Evolutionary conservation across 2,329 filamentous ascomycete species (phyloP).

Genomic region (Calonectria henricotiae): DNA sequence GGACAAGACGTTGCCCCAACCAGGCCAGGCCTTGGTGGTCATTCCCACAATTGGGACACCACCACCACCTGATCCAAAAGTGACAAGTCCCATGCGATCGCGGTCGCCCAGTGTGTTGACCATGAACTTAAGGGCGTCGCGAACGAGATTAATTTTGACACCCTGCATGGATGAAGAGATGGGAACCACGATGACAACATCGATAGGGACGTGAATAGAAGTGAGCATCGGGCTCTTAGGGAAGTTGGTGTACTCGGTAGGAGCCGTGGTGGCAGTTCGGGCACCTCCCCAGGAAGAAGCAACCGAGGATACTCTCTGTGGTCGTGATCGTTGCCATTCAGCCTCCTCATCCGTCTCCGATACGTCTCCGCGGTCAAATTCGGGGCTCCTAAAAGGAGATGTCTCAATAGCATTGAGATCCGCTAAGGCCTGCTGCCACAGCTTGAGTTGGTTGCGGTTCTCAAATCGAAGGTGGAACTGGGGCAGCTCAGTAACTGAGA

Average conservation of each 20-base stretch:
- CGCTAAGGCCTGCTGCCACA: slow-evolving; percentile 90
- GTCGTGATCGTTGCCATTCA: slow-evolving; percentile 79
- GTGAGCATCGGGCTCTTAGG: slow-evolving; percentile 62
- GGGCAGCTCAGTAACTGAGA: slow-evolving; percentile 93
- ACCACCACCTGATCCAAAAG: slow-evolving; percentile 94
- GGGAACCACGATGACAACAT: slow-evolving; percentile 96
- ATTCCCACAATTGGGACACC: slow-evolving; percentile 97
- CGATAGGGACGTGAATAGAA: slow-evolving; percentile 89
- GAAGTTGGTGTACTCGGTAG: slow-evolving; percentile 91
- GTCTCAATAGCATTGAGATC: slow-evolving; percentile 84
- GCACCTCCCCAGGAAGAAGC: slow-evolving; percentile 87
- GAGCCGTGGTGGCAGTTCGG: slow-evolving; percentile 88
- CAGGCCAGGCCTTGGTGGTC: slow-evolving; percentile 94
- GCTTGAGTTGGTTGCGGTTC: slow-evolving; percentile 86
- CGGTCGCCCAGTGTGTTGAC: slow-evolving; percentile 91
- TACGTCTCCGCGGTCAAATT: slow-evolving; percentile 83
- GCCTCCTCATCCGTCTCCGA: slow-evolving; percentile 89
- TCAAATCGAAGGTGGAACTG: slow-evolving; percentile 95
- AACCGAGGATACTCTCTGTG: slow-evolving; percentile 84
- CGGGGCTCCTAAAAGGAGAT: slow-evolving; percentile 77
- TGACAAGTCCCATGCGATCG: slow-evolving; percentile 97
- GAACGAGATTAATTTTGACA: slow-evolving; percentile 95
- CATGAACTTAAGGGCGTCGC: slow-evolving; percentile 93
- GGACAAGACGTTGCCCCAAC: slow-evolving; percentile 89
- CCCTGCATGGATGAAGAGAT: slow-evolving; percentile 99